Conservation (phyloP, 2,329 filamentous ascomycete species). For the Cladorrhinum sp. region DNA sequence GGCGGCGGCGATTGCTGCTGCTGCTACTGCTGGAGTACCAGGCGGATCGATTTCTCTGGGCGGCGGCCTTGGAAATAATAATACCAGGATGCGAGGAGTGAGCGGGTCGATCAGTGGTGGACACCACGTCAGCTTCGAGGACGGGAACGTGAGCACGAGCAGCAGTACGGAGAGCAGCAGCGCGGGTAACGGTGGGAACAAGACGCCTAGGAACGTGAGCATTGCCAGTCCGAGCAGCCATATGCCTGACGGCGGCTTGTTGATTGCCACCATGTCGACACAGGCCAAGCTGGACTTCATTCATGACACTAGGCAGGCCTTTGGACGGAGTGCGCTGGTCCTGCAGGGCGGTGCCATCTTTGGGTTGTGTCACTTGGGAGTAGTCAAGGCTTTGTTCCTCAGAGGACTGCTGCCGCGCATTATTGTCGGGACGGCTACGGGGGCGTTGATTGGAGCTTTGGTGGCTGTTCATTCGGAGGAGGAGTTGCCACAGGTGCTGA, state of each 20-base stretch:
- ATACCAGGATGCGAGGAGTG: neutral
- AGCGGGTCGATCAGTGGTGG: neutral
- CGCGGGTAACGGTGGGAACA: neutral
- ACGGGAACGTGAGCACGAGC: neutral
- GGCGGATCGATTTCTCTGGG: neutral
- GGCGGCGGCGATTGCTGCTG: neutral
- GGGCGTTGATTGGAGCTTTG: constrained; percentile 82
- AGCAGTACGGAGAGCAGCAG: neutral
- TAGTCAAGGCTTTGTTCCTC: constrained; percentile 82
- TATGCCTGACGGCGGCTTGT: neutral
- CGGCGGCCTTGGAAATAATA: neutral
- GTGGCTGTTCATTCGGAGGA: constrained; percentile 85
- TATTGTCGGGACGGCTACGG: constrained; percentile 86
- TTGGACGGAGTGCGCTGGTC: constrained; percentile 81
- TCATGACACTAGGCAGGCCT: constrained; percentile 82
- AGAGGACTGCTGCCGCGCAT: constrained; percentile 81
- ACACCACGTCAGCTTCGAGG: constrained; percentile 8
- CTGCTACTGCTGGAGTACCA: neutral
- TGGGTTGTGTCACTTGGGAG: constrained; percentile 83
- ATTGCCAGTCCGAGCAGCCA: constrained; percentile 1
- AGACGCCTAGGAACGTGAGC: neutral
- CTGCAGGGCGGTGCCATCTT: constrained; percentile 90
- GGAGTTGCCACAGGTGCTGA: constrained; percentile 73
- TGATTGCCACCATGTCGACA: constrained; percentile 26
- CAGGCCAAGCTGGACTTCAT: constrained; percentile 72